phyloP scores from a whole-genome alignment of 768 basidiomycete genomes.

The Stropharia rugosoannulata region DNA sequence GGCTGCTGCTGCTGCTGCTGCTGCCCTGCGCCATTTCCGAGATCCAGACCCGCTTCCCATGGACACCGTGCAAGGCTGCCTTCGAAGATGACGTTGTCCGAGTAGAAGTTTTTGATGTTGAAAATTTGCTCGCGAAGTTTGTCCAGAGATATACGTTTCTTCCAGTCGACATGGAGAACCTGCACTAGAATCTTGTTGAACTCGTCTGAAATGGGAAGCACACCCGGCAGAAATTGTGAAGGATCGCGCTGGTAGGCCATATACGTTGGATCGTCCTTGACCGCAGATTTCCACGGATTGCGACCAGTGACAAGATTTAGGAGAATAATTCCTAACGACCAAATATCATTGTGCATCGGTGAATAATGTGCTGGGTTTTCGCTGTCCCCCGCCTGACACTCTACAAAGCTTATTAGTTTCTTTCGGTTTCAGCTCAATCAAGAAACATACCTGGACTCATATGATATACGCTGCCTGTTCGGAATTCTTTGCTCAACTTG shows the following conservation, averaged over 20 bases:
- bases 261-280: conserved; percentile 82
- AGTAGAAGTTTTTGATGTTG: conserved; percentile 64
- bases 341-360: conserved; percentile 88
- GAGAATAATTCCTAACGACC: conserved; percentile 95
- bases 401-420: conserved; percentile 37
- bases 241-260: conserved; percentile 82
- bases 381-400: conserved; percentile 81
- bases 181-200: conserved; percentile 73
- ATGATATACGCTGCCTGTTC: conserved; percentile 97
- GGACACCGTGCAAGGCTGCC: conserved; percentile 77
- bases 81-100: conserved; percentile 74
- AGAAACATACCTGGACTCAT: conserved; percentile 83
- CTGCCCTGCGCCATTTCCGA: conserved; percentile 15
- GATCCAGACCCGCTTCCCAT: conserved; percentile 62
- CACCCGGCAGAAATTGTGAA: conserved; percentile 74
- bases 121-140: conserved; percentile 60
- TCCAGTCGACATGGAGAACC: conserved; percentile 73
- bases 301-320: conserved; percentile 94
- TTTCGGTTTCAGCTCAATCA: not conserved
- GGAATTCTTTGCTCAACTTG: conserved; percentile 80
- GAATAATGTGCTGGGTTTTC: conserved; percentile 71
- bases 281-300: conserved; percentile 95
- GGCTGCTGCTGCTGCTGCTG: conserved; percentile 1
- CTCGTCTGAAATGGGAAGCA: conserved; percentile 77
- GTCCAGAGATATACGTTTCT: conserved; percentile 45